phyloP scores from a whole-genome alignment of 768 basidiomycete species.

The Suillus decipiens region DNA sequence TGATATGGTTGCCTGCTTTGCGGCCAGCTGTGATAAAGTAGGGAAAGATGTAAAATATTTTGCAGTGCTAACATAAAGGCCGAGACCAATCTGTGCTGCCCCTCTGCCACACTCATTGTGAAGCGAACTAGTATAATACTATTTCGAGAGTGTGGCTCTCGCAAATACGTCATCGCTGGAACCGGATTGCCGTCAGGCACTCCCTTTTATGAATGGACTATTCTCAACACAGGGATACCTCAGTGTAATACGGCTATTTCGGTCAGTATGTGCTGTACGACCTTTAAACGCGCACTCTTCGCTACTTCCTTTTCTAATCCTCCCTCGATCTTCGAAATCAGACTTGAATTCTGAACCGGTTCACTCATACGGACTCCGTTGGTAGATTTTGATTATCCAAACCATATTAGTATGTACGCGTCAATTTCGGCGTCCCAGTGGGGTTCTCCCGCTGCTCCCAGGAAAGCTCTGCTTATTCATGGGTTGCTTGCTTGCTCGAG shows the following conservation, averaged over 20 bases:
- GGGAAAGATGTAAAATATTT: not conserved
- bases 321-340: not conserved
- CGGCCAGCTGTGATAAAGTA: not conserved
- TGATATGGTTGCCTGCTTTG: not conserved
- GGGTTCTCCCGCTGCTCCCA: slow-evolving; percentile 19
- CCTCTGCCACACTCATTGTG: not conserved
- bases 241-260: not conserved
- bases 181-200: not conserved
- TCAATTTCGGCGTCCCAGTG: slow-evolving; percentile 16
- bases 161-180: not conserved
- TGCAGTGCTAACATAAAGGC: too few species aligned
- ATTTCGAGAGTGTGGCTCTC: not conserved
- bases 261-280: not conserved
- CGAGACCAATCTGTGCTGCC: not conserved
- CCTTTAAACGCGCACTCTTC: not conserved
- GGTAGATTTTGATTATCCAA: not conserved
- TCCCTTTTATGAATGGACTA: not conserved
- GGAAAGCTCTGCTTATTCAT: slow-evolving; percentile 18
- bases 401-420: not conserved
- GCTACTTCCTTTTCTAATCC: not conserved
- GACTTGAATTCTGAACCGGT: not conserved
- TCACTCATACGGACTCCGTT: too few species aligned
- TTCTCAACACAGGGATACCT: not conserved
- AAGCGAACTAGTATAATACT: not conserved
- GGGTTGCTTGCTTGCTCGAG: slow-evolving; percentile 20